Percentiles rank a stretch among this genome's conserved stretches.
phyloP scores from a whole-genome alignment of 805 yeast species.

The Hemisphaericaspora nanyangensis region DNA sequence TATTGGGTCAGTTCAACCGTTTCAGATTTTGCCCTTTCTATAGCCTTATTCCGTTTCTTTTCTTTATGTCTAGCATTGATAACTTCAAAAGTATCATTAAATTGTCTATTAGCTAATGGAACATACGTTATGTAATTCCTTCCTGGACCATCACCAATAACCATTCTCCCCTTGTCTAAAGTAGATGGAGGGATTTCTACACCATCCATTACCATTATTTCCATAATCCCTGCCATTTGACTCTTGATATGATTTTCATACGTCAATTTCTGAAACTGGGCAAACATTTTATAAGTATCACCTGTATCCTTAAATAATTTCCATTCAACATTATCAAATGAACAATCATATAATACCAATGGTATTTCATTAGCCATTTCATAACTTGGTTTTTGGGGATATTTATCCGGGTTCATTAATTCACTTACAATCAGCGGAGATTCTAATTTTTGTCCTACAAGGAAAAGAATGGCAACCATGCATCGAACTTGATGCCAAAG shows the following conservation, averaged over 20 bases:
- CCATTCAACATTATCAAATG: constrained; percentile 73
- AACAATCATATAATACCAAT: constrained; percentile 80
- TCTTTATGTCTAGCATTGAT: constrained; percentile 61
- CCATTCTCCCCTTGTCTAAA: constrained; percentile 25
- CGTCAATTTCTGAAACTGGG: constrained; percentile 44
- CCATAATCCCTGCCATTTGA: constrained; percentile 49
- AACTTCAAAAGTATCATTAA: constrained; percentile 61
- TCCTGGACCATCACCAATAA: constrained; percentile 79
- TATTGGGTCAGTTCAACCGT: not conserved
- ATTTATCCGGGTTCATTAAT: constrained; percentile 52
- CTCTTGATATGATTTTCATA: constrained; percentile 57
- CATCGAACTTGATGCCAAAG: constrained; percentile 98
- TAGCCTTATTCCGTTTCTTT: constrained; percentile 28
- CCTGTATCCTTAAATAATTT: constrained; percentile 25
- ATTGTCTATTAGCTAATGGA: constrained; percentile 53
- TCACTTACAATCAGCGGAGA: constrained; percentile 50
- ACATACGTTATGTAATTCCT: constrained; percentile 53
- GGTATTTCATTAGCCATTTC: constrained; percentile 92
- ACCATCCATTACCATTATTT: constrained; percentile 24
- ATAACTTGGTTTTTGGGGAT: constrained; percentile 71
- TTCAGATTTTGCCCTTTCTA: not conserved
- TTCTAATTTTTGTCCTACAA: constrained; percentile 79
- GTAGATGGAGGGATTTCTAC: constrained; percentile 8
- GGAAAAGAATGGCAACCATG: constrained; percentile 80
- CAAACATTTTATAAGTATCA: constrained; percentile 29